phyloP scores from a whole-genome alignment of 306 rosid genomes.

The Cucurbita pepo region DNA sequence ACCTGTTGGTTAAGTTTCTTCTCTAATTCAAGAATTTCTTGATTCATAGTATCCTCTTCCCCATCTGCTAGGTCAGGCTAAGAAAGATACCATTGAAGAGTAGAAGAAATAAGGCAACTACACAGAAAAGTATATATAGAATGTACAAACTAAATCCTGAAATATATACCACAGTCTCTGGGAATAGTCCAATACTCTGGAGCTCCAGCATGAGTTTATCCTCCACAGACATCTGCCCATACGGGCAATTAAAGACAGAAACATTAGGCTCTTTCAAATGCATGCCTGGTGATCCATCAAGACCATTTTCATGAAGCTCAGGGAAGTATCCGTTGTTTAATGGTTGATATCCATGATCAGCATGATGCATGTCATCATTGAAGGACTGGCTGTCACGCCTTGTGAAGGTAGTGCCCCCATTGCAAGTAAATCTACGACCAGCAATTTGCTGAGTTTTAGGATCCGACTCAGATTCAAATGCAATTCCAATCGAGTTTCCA shows the following conservation, averaged over 20 bases:
- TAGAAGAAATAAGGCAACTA: neutral
- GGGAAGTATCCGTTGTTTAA: constrained; percentile 20
- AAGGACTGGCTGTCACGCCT: constrained; percentile 17
- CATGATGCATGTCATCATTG: constrained; percentile 13
- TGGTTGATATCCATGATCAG: constrained; percentile 15
- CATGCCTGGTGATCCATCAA: constrained; percentile 20
- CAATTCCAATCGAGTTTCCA: constrained; percentile 15
- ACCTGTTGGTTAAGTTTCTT: constrained; percentile 54
- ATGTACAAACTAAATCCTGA: constrained; percentile 1
- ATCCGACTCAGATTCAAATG: constrained; percentile 10
- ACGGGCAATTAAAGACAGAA: constrained; percentile 20
- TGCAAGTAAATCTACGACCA: constrained; percentile 29
- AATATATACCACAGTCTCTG: constrained; percentile 57
- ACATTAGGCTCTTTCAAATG: constrained; percentile 17
- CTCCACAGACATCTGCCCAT: constrained; percentile 41
- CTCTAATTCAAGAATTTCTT: constrained; percentile 48
- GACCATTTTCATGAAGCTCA: constrained; percentile 26
- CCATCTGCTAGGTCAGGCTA: constrained; percentile 80
- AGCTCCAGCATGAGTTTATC: constrained; percentile 67
- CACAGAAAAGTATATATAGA: constrained; percentile 1
- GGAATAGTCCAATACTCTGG: constrained; percentile 54
- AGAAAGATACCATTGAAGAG: constrained; percentile 17
- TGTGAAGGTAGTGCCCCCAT: constrained; percentile 25
- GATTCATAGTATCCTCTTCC: constrained; percentile 47
- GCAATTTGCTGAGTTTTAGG: constrained; percentile 16